A percentile compares a stretch with the other conserved stretches of the same genome.
These are phyloP conservation scores for Termitomyces sp. DNA, from an alignment of 768 basidiomycete species.

Conservation along the genomic window DNA sequence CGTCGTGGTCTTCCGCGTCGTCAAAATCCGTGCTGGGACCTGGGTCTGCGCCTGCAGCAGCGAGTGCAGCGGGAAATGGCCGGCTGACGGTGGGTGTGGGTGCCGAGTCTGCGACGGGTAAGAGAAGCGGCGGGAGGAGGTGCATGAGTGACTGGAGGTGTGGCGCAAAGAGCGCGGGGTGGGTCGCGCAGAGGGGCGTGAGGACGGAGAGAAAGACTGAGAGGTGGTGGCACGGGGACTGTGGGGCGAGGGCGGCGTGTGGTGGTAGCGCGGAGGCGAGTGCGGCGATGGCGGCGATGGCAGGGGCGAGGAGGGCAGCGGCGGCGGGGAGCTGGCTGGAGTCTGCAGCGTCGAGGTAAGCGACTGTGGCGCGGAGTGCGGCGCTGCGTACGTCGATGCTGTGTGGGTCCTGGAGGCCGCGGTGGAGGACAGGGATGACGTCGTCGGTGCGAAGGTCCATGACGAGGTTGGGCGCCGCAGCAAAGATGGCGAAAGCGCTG, in stretches of 20 bases:
- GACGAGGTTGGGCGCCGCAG: slow-evolving; percentile 69
- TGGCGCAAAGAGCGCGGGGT: slow-evolving; percentile 68
- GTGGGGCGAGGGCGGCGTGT: background rate
- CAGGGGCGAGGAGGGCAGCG: slow-evolving; percentile 56
- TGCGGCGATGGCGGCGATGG: slow-evolving; percentile 28
- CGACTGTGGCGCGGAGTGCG: slow-evolving; percentile 63
- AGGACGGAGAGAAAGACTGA: slow-evolving; percentile 64
- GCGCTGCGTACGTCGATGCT: slow-evolving; percentile 60
- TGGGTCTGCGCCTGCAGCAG: too few species aligned
- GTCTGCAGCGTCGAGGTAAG: slow-evolving; percentile 64
- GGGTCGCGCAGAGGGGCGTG: slow-evolving; percentile 63
- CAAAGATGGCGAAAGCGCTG: slow-evolving; percentile 66
- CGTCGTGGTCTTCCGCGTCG: slow-evolving; percentile 51
- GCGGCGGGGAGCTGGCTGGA: slow-evolving; percentile 36
- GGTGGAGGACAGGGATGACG: slow-evolving; percentile 60
- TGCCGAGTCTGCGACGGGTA: slow-evolving; percentile 39
- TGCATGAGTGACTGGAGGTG: slow-evolving; percentile 64
- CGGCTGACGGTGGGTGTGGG: slow-evolving; percentile 45
- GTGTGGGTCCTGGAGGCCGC: slow-evolving; percentile 61
- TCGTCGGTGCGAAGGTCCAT: slow-evolving; percentile 72
- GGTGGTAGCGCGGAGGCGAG: background rate
- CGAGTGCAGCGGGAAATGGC: slow-evolving; percentile 31
- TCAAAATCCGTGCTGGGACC: slow-evolving; percentile 15
- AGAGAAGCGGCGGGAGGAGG: slow-evolving; percentile 73
- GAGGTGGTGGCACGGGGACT: slow-evolving; percentile 34